Conservation (phyloP, 495 filamentous ascomycete genomes). For the Astrothelium macrocarpum region DNA sequence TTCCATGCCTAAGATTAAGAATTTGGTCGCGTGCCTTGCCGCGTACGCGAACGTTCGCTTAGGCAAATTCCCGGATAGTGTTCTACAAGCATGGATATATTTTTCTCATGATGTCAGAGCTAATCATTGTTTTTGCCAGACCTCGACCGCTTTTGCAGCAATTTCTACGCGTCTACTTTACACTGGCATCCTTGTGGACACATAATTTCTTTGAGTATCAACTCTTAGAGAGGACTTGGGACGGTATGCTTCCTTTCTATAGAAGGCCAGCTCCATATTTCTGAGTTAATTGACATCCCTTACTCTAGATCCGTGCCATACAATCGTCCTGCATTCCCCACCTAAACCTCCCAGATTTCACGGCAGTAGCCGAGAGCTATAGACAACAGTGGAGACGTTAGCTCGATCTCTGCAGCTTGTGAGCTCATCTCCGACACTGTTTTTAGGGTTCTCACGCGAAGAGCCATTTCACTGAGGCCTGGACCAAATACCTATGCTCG, state of each 20-base stretch:
- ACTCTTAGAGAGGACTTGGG: not conserved
- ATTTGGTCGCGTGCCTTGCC: conserved; percentile 1
- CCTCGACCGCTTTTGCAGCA: not conserved
- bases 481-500: conserved; percentile 20
- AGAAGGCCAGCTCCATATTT: not conserved
- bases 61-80: not conserved
- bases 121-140: not conserved
- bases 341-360: not conserved
- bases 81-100: not conserved
- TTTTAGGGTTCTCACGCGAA: conserved; percentile 10
- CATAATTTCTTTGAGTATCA: not conserved
- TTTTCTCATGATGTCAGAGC: not conserved
- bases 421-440: conserved; percentile 6
- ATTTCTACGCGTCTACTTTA: not conserved
- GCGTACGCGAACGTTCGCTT: not conserved
- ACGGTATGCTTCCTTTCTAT: not conserved
- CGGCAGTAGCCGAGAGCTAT: conserved; percentile 3
- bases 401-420: conserved; percentile 32
- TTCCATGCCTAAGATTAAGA: not conserved
- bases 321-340: not conserved
- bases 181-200: not conserved
- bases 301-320: not conserved
- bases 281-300: not conserved
- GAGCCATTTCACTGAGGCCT: conserved; percentile 15
- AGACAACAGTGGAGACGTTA: conserved; percentile 31